Evolutionary conservation across 2,329 filamentous ascomycete species (phyloP).

Genomic region (Corynespora cassiicola): DNA sequence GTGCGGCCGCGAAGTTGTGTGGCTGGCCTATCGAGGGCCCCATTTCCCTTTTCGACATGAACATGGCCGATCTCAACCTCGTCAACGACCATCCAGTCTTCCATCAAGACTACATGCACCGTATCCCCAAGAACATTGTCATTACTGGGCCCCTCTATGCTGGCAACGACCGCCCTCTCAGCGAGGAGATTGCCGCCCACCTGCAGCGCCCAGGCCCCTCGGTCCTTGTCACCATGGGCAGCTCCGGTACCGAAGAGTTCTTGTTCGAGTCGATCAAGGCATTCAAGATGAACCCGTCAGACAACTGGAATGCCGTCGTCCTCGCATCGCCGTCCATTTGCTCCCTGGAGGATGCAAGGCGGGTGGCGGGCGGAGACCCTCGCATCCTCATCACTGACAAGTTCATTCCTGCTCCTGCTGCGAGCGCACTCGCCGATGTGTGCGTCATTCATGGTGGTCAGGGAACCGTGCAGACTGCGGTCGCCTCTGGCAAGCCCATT

Average conservation of each 20-base stretch:
- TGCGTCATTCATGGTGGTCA: conserved; percentile 39
- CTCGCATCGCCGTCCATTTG: conserved; percentile 40
- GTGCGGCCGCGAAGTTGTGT: conserved; percentile 32
- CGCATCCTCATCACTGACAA: conserved; percentile 37
- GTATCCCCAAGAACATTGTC: conserved; percentile 36
- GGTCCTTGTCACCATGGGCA: conserved; percentile 40
- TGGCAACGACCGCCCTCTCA: conserved; percentile 25
- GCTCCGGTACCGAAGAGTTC: conserved; percentile 38
- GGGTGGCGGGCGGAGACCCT: conserved; percentile 28
- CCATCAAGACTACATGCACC: conserved; percentile 36
- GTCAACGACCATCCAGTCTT: conserved; percentile 42
- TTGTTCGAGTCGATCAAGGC: conserved; percentile 40
- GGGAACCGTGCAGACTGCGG: conserved; percentile 39
- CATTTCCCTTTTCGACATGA: conserved; percentile 42
- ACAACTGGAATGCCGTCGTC: conserved; percentile 38
- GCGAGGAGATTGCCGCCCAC: conserved; percentile 34
- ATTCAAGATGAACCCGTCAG: conserved; percentile 25
- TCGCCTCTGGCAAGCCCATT: conserved; percentile 38
- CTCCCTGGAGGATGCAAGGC: conserved; percentile 30
- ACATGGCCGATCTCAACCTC: conserved; percentile 42
- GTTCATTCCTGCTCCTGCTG: conserved; percentile 36
- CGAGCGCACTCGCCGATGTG: conserved; percentile 35
- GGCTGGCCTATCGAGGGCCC: conserved; percentile 37
- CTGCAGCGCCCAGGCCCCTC: conserved; percentile 28
- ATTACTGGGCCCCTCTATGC: conserved; percentile 37